Base-by-base conservation (phyloP, 768 basidiomycete genomes). In the Pleurotus giganteus region DNA sequence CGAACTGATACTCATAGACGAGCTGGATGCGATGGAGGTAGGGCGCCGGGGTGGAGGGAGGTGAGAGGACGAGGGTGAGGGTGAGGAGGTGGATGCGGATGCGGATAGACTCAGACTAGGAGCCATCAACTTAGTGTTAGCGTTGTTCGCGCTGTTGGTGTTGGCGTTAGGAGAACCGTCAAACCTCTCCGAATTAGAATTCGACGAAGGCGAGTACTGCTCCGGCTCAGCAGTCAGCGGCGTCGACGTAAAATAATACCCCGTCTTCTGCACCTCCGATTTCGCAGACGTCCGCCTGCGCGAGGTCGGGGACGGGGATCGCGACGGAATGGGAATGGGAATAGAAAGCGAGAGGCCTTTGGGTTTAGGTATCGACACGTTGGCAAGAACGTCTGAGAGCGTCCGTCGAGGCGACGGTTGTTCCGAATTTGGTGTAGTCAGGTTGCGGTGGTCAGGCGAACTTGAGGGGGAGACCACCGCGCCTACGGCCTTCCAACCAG, bases 401-500 rank as follows among this genome's bases (percentile, higher is more conserved):
- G 12, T 47, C 15, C 49, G 31, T 15, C 34, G 31, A 32, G 49
- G 31, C 26, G 32, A 13, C n/a, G 31, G 49, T n/a, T 34, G 56
- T 37, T 50, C 23, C 56, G 60, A 6, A 55, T 26, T 4, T 49
- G 60, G 31, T 8, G 56, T 45, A 12, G 19, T 47, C 17, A 26
- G 54, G 45, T 13, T 47, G 24, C 29, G 53, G 34, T 28, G 44
- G 43, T 41, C 32, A 8, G 57, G 56, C 58, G 57, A n/a, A n/a
- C n/a, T n/a, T n/a, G n/a, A n/a, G n/a, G n/a, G n/a, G n/a, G n/a
- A n/a, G 4, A 66, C 65, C 27, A 69, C 58, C 11, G 65, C 62
- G 24, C 65, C 68, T 28, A 72, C 59, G 7, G 67, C 65, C 29
- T 67, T 72, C 71, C 62, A 67, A 12, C 88, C 89, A 0, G 82